phyloP scores from a whole-genome alignment of 495 filamentous ascomycete species.

The Penicillium arizonense region DNA sequence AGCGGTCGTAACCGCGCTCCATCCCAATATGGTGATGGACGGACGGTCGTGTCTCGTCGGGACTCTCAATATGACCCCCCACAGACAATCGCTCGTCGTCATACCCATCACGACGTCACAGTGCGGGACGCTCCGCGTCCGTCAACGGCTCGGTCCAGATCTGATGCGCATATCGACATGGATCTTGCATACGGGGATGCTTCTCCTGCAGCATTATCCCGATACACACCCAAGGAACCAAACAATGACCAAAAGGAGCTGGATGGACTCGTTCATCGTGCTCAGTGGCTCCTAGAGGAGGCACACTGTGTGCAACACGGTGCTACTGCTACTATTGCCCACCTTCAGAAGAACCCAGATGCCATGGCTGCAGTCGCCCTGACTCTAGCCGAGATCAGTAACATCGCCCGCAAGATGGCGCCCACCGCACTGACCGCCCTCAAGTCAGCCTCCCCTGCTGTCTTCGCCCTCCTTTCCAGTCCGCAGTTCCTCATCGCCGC shows the following conservation, averaged over 20 bases:
- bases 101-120: slow-evolving; percentile 42
- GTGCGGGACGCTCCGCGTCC: slow-evolving; percentile 28
- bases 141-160: slow-evolving; percentile 33
- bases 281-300: slow-evolving; percentile 75
- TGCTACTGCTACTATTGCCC: slow-evolving; percentile 78
- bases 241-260: slow-evolving; percentile 56
- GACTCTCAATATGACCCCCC: slow-evolving; percentile 21
- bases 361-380: slow-evolving; percentile 93
- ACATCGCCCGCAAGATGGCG: slow-evolving; percentile 77
- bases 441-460: slow-evolving; percentile 75
- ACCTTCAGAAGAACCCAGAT: slow-evolving; percentile 86
- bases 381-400: slow-evolving; percentile 86
- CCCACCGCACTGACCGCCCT: slow-evolving; percentile 72
- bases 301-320: slow-evolving; percentile 84
- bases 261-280: slow-evolving; percentile 60
- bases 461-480: slow-evolving; percentile 82
- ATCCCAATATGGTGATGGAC: slow-evolving; percentile 29
- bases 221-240: slow-evolving; percentile 28
- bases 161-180: slow-evolving; percentile 74
- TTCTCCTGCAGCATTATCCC: slow-evolving; percentile 39
- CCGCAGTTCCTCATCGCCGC: slow-evolving; percentile 94
- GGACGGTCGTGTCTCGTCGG: slow-evolving; percentile 6
- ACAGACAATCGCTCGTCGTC: slow-evolving; percentile 42
- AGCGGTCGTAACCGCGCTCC: slow-evolving; percentile 28
- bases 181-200: slow-evolving; percentile 77